Percentiles rank a stretch among this genome's conserved stretches.
These are phyloP conservation scores for Rutstroemia sp. DNA, from an alignment of 2,329 filamentous ascomycete genomes.

Conservation along the genomic window DNA sequence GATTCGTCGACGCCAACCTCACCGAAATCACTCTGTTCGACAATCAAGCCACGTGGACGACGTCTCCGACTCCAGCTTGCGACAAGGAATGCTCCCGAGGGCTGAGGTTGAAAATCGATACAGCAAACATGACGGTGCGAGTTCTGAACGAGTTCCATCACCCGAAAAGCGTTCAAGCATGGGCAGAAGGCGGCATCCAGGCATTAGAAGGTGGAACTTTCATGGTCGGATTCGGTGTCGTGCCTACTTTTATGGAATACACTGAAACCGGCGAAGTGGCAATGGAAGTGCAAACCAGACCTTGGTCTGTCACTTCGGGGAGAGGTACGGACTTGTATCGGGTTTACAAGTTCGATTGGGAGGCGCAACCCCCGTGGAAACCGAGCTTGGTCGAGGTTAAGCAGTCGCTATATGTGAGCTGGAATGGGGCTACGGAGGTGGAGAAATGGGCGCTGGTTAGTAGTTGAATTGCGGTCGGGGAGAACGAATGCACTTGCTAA, in stretches of 20 bases:
- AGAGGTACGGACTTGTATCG: slow-evolving; percentile 21
- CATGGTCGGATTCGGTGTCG: slow-evolving; percentile 43
- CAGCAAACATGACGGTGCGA: slow-evolving; percentile 35
- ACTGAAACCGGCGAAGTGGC: slow-evolving; percentile 32
- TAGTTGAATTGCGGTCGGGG: not conserved
- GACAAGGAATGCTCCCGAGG: slow-evolving; percentile 19
- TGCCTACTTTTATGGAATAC: slow-evolving; percentile 42
- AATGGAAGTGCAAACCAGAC: slow-evolving; percentile 36
- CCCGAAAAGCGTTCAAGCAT: slow-evolving; percentile 31
- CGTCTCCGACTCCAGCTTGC: slow-evolving; percentile 3
- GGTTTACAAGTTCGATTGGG: slow-evolving; percentile 24
- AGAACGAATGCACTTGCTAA: not conserved
- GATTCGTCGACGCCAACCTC: slow-evolving; percentile 24
- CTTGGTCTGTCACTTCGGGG: slow-evolving; percentile 21
- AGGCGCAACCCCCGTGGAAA: slow-evolving; percentile 22
- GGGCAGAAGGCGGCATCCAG: slow-evolving; percentile 39
- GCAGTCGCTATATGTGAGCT: slow-evolving; percentile 26
- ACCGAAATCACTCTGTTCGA: slow-evolving; percentile 23
- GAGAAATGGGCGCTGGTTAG: slow-evolving; percentile 15
- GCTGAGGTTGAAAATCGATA: slow-evolving; percentile 34
- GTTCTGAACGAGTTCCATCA: slow-evolving; percentile 35
- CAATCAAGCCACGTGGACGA: slow-evolving; percentile 24
- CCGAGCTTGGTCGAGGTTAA: slow-evolving; percentile 19
- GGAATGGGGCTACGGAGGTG: slow-evolving; percentile 31
- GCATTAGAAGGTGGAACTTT: slow-evolving; percentile 38